Evolutionary conservation across 73 alveolate genomes (phyloP), one percentile per base, ranked within the genome.

Genomic region (Breviolum minutum): DNA sequence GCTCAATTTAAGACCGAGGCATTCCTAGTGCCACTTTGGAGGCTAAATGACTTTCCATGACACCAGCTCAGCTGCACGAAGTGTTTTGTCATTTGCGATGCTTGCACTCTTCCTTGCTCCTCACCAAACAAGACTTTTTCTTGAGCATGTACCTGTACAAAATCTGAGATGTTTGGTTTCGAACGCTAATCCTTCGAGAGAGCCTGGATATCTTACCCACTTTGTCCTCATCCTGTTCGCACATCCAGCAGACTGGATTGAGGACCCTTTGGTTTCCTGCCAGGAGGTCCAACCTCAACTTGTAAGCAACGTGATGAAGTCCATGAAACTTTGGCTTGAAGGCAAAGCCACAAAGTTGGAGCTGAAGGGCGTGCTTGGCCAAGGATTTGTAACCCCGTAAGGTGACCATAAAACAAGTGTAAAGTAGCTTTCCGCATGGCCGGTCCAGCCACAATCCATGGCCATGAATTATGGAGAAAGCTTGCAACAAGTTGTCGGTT

Each of bases 311-410:
- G 27, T 88, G 95, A 84, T 88, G 85, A 0, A 63, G 0, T 2
- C 80, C 95, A 12, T 87, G 95, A 32, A 63, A 87, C n/a, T 88
- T 88, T 4, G 95, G 95, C 60, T 88, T 88, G 16, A 88, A 16
- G 5, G 61, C 85, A 27, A 14, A 88, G 22, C n/a, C 83, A 26
- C 70, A 24, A 32, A 68, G 3, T 11, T 14, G 19, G 20, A n/a
- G 2, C 1, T 9, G 0, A 83, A 88, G 69, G 20, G 85, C 48
- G 0, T 32, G 20, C 64, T 62, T 5, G 7, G 95, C 95, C 71
- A 88, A 54, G 68, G 70, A 20, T 62, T 68, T 32, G 71, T 68
- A 88, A 1, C 95, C 95, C 6, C 60, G 5, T 26, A 88, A 61
- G 48, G 71, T 29, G 26, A 54, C 13, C 95, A 69, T 88, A 14